These are phyloP conservation scores for Fusarium miscanthi DNA, from an alignment of 2,329 filamentous ascomycete genomes.

Conservation along the genomic window DNA sequence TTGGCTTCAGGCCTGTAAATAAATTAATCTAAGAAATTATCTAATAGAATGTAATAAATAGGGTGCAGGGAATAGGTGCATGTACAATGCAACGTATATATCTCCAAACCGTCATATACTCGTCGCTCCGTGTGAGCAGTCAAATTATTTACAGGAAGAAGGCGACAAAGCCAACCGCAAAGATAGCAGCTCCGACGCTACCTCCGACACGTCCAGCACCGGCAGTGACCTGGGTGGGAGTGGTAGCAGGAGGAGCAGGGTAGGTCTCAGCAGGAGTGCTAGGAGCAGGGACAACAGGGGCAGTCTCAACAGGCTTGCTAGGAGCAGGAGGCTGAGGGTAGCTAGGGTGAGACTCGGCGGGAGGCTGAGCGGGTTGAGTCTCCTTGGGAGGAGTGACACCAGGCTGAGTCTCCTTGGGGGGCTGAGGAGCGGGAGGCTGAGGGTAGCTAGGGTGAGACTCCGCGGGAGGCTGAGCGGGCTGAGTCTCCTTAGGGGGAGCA, in stretches of 20 bases:
- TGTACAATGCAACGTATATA: constrained; percentile 20
- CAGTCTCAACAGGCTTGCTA: constrained; percentile 13
- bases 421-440: constrained; percentile 1
- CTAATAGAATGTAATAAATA: constrained; percentile 5
- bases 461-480: constrained; percentile 6
- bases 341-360: background rate
- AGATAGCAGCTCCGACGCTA: constrained; percentile 9
- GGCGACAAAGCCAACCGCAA: constrained; percentile 26
- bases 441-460: constrained; percentile 5
- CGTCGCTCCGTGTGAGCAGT: constrained; percentile 19
- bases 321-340: constrained; percentile 2
- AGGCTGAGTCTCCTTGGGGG: constrained; percentile 14
- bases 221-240: constrained; percentile 7
- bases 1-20: background rate
- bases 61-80: constrained; percentile 28
- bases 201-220: constrained; percentile 23
- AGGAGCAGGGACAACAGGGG: constrained; percentile 1
- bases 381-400: background rate
- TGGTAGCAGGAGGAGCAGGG: constrained; percentile 6
- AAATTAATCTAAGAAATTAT: constrained; percentile 25
- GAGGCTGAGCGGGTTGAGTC: background rate
- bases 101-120: constrained; percentile 19
- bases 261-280: constrained; percentile 9
- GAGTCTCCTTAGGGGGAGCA: background rate
- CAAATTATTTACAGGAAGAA: constrained; percentile 29